Evolutionary conservation across 73 alveolate species (phyloP).

Genomic region (Paramecium biaurelia): DNA sequence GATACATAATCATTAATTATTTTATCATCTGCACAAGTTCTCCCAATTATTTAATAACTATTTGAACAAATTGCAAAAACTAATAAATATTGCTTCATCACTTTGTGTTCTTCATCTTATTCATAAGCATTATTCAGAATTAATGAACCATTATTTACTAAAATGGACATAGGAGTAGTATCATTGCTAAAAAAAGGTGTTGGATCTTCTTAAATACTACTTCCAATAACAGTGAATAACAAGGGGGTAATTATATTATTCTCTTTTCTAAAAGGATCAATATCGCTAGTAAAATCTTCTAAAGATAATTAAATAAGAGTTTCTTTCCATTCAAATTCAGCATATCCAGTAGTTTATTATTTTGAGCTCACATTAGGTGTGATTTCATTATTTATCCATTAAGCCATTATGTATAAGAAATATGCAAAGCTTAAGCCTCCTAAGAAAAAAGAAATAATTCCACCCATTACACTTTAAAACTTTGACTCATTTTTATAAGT

Average conservation of each 20-base stretch:
- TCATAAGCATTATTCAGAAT: neutral
- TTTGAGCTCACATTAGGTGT: neutral
- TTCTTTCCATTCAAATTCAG: neutral
- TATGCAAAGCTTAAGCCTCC: neutral
- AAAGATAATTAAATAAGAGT: neutral
- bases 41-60: neutral
- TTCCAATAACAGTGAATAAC: neutral
- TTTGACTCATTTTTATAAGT: neutral
- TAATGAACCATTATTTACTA: neutral
- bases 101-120: neutral
- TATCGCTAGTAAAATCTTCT: neutral
- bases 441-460: neutral
- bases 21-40: neutral
- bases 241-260: neutral
- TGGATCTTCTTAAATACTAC: neutral
- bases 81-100: neutral
- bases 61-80: neutral
- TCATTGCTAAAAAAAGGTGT: neutral
- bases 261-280: neutral
- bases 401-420: neutral
- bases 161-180: neutral
- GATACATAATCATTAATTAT: neutral
- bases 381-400: neutral
- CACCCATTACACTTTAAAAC: neutral
- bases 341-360: neutral